Evolutionary conservation across 306 rosid genomes (phyloP), one percentile per base, ranked within the genome.

Genomic region (Glycine latifolia): DNA sequence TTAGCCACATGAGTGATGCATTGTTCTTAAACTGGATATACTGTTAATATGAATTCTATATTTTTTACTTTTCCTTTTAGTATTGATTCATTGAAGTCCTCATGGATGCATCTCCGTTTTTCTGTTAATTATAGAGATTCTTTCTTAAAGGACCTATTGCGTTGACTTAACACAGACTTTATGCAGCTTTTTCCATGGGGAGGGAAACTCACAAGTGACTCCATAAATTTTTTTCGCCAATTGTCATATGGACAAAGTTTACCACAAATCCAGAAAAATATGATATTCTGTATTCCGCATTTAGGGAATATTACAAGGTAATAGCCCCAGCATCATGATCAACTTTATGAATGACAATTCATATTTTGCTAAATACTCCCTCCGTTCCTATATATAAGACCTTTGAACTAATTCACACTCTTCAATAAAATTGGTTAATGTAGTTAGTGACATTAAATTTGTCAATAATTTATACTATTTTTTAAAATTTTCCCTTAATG

Each of bases 171-270:
- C 87, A 86, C 84, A 86, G 88, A 90, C 75, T 94, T 90, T 69
- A 67, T 92, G 92, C 98, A 95, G 97, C 94, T 86, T 87, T 90
- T 95, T 87, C 97, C 97, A 56, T 95, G 99, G 95, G 99, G 99
- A 81, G 99, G 99, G 87, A 95, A 91, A 92, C 99, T 95, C 71
- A 91, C 99, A 3, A 79, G 94, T 43, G 95, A 95, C 78, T 95
- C 97, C 33, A 75, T 92, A 79, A 87, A 85, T 4, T 95, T 95
- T 58, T 92, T 95, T 95, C 99, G 5, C 97, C 99, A 8, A 93
- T 95, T 82, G 97, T 95, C 86, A 90, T 95, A 84, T 95, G 99
- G 99, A 89, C 97, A 66, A 95, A 75, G 90, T 91, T 93, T 84
- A 52, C 92, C 10, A 87, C 97, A 43, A 93, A 86, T 68, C 79